Evolutionary conservation across 2,329 filamentous ascomycete genomes (phyloP).

Genomic region (Scedosporium minutisporum): DNA sequence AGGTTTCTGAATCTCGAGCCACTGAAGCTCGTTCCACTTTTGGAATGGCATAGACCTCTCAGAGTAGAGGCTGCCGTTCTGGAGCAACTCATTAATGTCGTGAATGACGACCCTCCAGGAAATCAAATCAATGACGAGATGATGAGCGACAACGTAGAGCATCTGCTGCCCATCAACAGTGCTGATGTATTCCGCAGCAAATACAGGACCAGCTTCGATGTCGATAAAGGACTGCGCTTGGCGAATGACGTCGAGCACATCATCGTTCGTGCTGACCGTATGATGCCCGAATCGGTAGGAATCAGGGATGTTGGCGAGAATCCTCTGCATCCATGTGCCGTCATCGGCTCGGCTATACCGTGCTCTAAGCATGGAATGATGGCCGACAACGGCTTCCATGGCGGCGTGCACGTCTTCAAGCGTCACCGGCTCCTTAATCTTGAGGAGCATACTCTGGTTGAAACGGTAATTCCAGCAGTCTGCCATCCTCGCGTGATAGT

Average conservation of each 20-base stretch:
- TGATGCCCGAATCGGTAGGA: conserved; percentile 37
- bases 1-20: conserved; percentile 22
- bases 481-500: conserved; percentile 18
- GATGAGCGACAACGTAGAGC: conserved; percentile 40
- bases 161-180: conserved; percentile 35
- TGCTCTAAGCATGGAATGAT: conserved; percentile 42
- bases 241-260: conserved; percentile 30
- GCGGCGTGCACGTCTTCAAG: conserved; percentile 37
- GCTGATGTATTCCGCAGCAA: conserved; percentile 37
- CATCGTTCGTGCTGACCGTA: conserved; percentile 27
- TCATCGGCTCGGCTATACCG: conserved; percentile 28
- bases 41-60: conserved; percentile 36
- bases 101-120: conserved; percentile 41
- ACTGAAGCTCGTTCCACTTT: conserved; percentile 39
- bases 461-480: conserved; percentile 32
- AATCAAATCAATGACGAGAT: conserved; percentile 39
- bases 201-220: conserved; percentile 40
- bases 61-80: conserved; percentile 32
- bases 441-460: conserved; percentile 40
- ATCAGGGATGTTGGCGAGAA: conserved; percentile 26
- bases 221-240: conserved; percentile 34
- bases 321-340: conserved; percentile 36
- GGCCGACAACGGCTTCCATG: conserved; percentile 35
- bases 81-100: conserved; percentile 40
- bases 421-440: conserved; percentile 29